Percentiles rank a stretch among this genome's conserved stretches.
phyloP scores from a whole-genome alignment of 2,329 filamentous ascomycete genomes.

The Neonectria neomacrospora region DNA sequence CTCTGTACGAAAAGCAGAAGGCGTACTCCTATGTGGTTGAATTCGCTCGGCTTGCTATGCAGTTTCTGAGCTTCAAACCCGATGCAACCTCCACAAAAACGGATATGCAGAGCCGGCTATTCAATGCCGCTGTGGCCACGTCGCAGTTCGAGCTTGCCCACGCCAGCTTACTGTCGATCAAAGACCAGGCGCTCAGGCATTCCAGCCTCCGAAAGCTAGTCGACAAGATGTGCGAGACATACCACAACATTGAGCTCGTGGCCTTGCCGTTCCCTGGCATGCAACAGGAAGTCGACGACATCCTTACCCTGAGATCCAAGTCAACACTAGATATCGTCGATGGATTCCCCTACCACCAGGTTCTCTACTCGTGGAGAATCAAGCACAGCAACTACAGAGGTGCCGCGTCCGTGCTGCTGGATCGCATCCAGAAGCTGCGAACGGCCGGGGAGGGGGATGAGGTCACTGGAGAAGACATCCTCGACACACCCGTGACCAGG shows the following conservation, averaged over 20 bases:
- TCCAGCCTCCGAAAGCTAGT: constrained; percentile 77
- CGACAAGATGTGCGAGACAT: constrained; percentile 75
- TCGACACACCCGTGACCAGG: constrained; percentile 74
- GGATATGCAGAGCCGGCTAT: constrained; percentile 85
- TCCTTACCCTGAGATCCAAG: constrained; percentile 77
- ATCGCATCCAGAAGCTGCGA: constrained; percentile 71
- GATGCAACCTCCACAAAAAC: constrained; percentile 61
- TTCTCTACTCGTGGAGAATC: constrained; percentile 92
- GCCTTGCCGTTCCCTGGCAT: constrained; percentile 82
- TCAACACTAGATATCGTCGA: constrained; percentile 72
- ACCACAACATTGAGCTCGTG: constrained; percentile 74
- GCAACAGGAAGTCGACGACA: constrained; percentile 80
- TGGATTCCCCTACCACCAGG: constrained; percentile 85
- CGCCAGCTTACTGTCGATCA: constrained; percentile 78
- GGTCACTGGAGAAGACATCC: constrained; percentile 63
- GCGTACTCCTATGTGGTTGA: constrained; percentile 85
- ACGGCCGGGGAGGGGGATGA: constrained; percentile 68
- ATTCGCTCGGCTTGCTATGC: constrained; percentile 80
- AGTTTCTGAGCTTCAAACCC: constrained; percentile 60
- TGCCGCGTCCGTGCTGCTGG: constrained; percentile 70
- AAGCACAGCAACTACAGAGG: constrained; percentile 88
- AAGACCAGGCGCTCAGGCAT: constrained; percentile 76
- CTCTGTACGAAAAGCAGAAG: constrained; percentile 81
- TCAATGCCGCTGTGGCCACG: constrained; percentile 82
- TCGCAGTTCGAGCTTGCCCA: constrained; percentile 87